Conservation (phyloP, 1,284 basidiomycete species). For the Apiotrichum sp. region DNA sequence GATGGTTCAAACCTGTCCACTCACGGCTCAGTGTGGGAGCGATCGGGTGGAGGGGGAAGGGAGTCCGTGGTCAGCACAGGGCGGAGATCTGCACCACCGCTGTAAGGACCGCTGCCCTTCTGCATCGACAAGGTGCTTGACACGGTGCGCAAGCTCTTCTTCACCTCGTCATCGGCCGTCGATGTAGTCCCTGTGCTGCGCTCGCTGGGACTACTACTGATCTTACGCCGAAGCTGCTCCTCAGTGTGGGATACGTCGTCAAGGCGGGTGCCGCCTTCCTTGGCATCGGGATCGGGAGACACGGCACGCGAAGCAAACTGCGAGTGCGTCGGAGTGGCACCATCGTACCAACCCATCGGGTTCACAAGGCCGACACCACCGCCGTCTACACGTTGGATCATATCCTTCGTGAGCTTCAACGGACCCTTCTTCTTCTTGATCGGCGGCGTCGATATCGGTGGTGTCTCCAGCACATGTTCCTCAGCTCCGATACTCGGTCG, state of each 20-base stretch:
- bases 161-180: background rate
- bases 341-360: slow-evolving; percentile 58
- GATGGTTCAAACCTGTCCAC: background rate
- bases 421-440: slow-evolving; percentile 36
- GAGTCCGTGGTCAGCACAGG: background rate
- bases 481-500: background rate
- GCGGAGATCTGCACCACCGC: background rate
- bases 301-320: background rate
- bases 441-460: background rate
- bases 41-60: background rate
- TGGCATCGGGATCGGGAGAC: background rate
- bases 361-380: slow-evolving; percentile 73
- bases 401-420: slow-evolving; percentile 58
- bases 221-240: background rate
- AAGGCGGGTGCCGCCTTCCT: background rate
- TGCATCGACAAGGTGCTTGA: background rate
- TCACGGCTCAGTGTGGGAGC: background rate
- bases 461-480: background rate
- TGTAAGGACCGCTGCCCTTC: background rate
- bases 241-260: background rate
- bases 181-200: background rate
- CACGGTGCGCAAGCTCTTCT: background rate
- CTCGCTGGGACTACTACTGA: background rate
- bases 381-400: slow-evolving; percentile 75
- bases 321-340: slow-evolving; percentile 4